Percentiles rank a stretch among this genome's conserved stretches.
These are phyloP conservation scores for Mycosphaerella sp. DNA, from an alignment of 2,329 filamentous ascomycete genomes.

Conservation along the genomic window DNA sequence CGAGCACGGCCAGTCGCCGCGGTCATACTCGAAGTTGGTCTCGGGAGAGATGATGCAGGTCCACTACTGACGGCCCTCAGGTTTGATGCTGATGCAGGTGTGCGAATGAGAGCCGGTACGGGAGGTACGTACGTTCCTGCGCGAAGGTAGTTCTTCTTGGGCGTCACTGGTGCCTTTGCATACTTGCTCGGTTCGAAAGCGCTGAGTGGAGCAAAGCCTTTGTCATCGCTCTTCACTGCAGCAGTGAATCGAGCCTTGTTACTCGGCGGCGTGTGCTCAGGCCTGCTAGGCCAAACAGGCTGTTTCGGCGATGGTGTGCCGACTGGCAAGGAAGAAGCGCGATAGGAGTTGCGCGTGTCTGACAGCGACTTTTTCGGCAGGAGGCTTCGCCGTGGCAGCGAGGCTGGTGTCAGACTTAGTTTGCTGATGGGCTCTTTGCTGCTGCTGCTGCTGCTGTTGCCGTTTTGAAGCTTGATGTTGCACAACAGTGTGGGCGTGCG, in stretches of 20 bases:
- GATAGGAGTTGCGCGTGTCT: conserved; percentile 16
- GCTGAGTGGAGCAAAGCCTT: conserved; percentile 32
- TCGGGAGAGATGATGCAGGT: conserved; percentile 20
- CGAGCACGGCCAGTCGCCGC: conserved; percentile 6
- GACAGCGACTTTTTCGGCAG: conserved; percentile 18
- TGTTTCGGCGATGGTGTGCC: conserved; percentile 16
- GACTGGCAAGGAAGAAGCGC: conserved; percentile 22
- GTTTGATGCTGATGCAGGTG: conserved; percentile 8
- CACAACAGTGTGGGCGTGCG: conserved; percentile 38
- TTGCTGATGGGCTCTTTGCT: conserved; percentile 13
- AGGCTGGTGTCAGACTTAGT: conserved; percentile 14
- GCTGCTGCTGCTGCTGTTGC: conserved; percentile 9
- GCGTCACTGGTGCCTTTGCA: conserved; percentile 30
- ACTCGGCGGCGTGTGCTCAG: conserved; percentile 16
- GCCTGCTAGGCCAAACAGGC: conserved; percentile 16
- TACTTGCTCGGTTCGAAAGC: conserved; percentile 33
- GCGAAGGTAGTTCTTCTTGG: conserved; percentile 28
- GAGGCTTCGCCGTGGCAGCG: conserved; percentile 18
- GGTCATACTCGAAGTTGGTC: conserved; percentile 16
- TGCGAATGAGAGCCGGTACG: conserved; percentile 12
- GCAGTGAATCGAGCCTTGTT: conserved; percentile 26
- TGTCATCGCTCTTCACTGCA: conserved; percentile 20
- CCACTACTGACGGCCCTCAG: conserved; percentile 15
- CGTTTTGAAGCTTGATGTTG: conserved; percentile 23
- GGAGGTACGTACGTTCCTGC: conserved; percentile 11